Conservation (phyloP, 2,329 filamentous ascomycete genomes). For the Aspergillus floridensis region DNA sequence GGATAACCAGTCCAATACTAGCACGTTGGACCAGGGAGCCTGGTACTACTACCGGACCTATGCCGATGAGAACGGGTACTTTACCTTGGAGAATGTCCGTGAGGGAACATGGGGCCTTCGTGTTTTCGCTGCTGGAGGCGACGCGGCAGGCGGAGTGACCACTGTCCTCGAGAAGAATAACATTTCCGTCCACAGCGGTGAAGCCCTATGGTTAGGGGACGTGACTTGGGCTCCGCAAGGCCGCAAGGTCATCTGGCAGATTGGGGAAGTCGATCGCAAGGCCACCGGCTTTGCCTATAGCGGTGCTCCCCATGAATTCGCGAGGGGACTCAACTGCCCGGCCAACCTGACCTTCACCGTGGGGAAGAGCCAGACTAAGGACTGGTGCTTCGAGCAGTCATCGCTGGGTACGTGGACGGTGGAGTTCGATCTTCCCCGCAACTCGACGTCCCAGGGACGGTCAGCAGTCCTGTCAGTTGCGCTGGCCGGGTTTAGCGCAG, state of each 20-base stretch:
- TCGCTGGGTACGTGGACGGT: slow-evolving; percentile 39
- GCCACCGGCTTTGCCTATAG: slow-evolving; percentile 46
- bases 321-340: slow-evolving; percentile 45
- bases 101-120: slow-evolving; percentile 48
- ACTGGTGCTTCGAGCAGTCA: slow-evolving; percentile 54
- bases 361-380: slow-evolving; percentile 36
- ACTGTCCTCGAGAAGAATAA: slow-evolving; percentile 46
- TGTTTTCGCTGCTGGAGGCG: slow-evolving; percentile 47
- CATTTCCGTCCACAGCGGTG: slow-evolving; percentile 36
- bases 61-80: slow-evolving; percentile 44
- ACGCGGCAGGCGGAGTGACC: slow-evolving; percentile 35
- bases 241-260: slow-evolving; percentile 47
- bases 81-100: slow-evolving; percentile 47
- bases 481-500: slow-evolving; percentile 47
- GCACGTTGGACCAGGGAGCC: slow-evolving; percentile 49
- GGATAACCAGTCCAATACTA: slow-evolving; percentile 46
- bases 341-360: slow-evolving; percentile 47
- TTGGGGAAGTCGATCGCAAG: slow-evolving; percentile 50
- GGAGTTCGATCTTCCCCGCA: slow-evolving; percentile 21
- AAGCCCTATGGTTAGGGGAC: slow-evolving; percentile 38
- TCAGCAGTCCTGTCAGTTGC: slow-evolving; percentile 44
- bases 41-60: slow-evolving; percentile 52
- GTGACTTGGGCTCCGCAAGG: slow-evolving; percentile 43
- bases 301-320: slow-evolving; percentile 47
- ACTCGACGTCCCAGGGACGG: slow-evolving; percentile 6